Conservation (phyloP, 192 early-diverging fungal genomes). For the Spinellus fusiger region DNA sequence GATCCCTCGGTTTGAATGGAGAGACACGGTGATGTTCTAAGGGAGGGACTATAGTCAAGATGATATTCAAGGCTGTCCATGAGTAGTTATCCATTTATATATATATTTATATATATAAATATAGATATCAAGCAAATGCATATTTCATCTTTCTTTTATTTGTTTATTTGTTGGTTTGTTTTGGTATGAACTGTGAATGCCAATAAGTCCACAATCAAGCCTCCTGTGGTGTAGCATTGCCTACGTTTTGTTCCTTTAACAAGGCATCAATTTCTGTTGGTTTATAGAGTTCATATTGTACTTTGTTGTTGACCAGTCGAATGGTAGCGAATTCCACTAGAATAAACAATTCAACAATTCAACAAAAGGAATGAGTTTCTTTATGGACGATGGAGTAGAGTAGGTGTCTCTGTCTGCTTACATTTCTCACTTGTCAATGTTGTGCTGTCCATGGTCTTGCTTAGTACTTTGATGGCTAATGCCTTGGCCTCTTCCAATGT, state of each 20-base stretch:
- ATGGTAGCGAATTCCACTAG: constrained; percentile 91
- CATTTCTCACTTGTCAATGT: constrained; percentile 88
- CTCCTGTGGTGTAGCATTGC: background rate
- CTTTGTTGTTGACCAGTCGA: constrained; percentile 48
- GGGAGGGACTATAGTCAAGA: too few relatives aligned
- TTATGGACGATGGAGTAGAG: background rate
- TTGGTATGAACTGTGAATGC: too few relatives aligned
- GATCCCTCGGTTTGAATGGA: constrained; percentile 50
- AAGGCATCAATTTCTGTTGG: constrained; percentile 77
- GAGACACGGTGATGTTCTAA: constrained; percentile 67
- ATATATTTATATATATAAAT: too few relatives aligned
- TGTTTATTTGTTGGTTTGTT: background rate
- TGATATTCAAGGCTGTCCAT: too few relatives aligned
- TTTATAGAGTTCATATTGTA: constrained; percentile 63
- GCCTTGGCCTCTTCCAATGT: constrained; percentile 85
- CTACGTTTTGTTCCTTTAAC: constrained; percentile 68
- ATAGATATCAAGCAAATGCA: background rate
- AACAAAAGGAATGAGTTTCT: constrained; percentile 6
- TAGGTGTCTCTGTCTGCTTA: constrained; percentile 44
- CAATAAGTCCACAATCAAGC: too few relatives aligned
- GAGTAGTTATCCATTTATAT: too few relatives aligned
- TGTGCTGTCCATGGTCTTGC: constrained; percentile 96
- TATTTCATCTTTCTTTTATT: background rate
- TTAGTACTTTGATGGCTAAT: constrained; percentile 88
- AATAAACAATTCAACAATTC: background rate